Percentiles rank a stretch among this genome's conserved stretches.
phyloP scores from a whole-genome alignment of 495 filamentous ascomycete species.

The Darksidea phi region DNA sequence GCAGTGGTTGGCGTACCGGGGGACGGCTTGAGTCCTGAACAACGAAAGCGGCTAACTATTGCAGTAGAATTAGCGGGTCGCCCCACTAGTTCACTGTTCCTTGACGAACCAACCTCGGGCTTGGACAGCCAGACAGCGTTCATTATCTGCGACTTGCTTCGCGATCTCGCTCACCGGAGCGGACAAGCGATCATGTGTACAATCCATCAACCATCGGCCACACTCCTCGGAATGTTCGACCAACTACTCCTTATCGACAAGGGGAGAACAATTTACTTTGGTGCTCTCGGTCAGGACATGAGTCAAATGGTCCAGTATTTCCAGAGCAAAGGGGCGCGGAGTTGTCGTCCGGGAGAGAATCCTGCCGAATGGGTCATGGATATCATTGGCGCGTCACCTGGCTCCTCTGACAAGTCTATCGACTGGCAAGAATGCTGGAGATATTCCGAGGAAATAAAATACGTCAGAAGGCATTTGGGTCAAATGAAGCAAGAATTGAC shows the following conservation, averaged over 20 bases:
- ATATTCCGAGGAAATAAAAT: too few relatives aligned
- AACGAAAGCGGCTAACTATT: slow-evolving; percentile 64
- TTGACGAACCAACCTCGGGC: slow-evolving; percentile 73
- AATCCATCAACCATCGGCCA: slow-evolving; percentile 70
- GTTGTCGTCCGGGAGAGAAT: slow-evolving; percentile 58
- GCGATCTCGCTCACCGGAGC: slow-evolving; percentile 60
- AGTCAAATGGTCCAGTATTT: not conserved
- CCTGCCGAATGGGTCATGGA: slow-evolving; percentile 68
- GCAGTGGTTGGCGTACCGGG: slow-evolving; percentile 53
- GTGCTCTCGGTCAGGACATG: not conserved
- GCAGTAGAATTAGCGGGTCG: slow-evolving; percentile 65
- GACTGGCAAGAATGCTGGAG: too few relatives aligned
- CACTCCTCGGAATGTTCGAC: slow-evolving; percentile 70
- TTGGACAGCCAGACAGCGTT: slow-evolving; percentile 63
- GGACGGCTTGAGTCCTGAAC: slow-evolving; percentile 56
- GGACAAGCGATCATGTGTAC: slow-evolving; percentile 68
- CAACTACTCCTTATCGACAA: slow-evolving; percentile 65
- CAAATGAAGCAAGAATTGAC: too few relatives aligned
- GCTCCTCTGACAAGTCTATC: too few relatives aligned
- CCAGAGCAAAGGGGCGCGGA: not conserved
- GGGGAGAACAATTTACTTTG: slow-evolving; percentile 59
- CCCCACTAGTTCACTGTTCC: slow-evolving; percentile 63
- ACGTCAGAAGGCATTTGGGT: too few relatives aligned
- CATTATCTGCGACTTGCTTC: slow-evolving; percentile 59
- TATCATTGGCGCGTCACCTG: too few relatives aligned